Conservation (phyloP, 139 green algal species). For the Prasinococcaceae sp. region DNA sequence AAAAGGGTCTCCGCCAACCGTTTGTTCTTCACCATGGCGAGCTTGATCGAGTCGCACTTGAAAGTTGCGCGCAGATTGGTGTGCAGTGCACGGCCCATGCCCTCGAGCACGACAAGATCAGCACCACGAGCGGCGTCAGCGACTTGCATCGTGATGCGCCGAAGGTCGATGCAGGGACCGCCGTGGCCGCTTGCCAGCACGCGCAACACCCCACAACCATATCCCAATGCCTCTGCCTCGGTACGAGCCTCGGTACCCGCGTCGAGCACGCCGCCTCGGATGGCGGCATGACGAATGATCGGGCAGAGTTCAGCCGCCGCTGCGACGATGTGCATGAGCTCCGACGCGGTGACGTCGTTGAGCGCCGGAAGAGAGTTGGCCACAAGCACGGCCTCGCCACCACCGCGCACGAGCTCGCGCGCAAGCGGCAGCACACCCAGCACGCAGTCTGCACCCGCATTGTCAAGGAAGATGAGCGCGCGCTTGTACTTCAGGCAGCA, state of each 20-base stretch:
- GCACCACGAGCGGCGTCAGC: conserved; percentile 49
- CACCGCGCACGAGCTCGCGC: conserved; percentile 70
- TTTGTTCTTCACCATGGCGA: conserved; percentile 59
- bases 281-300: too few relatives aligned
- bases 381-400: conserved; percentile 77
- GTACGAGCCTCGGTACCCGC: too few relatives aligned
- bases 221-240: neutral
- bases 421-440: conserved; percentile 91
- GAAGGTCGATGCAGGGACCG: conserved; percentile 87
- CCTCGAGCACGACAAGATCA: conserved; percentile 91
- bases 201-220: conserved; percentile 54
- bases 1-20: conserved; percentile 70
- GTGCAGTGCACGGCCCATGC: conserved; percentile 79
- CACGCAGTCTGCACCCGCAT: conserved; percentile 85
- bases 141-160: conserved; percentile 44
- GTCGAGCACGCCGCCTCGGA: too few relatives aligned
- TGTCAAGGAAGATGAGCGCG: conserved; percentile 94
- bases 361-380: conserved; percentile 88
- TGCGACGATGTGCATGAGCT: conserved; percentile 39
- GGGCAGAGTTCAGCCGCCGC: conserved; percentile 9
- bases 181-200: conserved; percentile 67
- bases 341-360: conserved; percentile 88
- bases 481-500: conserved; percentile 6
- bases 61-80: conserved; percentile 34
- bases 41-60: conserved; percentile 75